Evolutionary conservation across 192 early-diverging fungal genomes (phyloP), one percentile per base, ranked within the genome.

Genomic region (Entomortierella parvispora): DNA sequence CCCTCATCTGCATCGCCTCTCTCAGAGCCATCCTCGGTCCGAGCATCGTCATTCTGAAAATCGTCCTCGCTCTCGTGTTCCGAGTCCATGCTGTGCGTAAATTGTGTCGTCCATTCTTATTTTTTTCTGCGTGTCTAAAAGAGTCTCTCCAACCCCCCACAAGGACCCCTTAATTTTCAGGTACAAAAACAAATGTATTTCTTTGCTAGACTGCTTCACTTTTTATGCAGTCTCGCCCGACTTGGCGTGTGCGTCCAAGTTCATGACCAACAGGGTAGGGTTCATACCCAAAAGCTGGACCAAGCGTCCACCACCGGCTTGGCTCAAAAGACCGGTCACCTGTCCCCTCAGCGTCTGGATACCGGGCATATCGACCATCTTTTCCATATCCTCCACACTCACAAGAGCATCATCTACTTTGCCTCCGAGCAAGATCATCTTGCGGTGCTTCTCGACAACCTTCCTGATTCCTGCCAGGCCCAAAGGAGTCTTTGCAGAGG

Each of bases 351-450:
- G 34, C 10, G 74, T 68, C 40, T 85, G 65, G 37, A 84, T 60
- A 10, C 79, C 79, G 49, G 87, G 85, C 68, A 89, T 81, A 20
- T 83, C 69, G 12, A 81, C 62, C 17, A 87, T 68, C 63, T 80
- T 75, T 50, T 77, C 65, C 45, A 87, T 80, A 53, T 82, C 85
- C 8, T 80, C 74, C 14, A 83, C 75, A 31, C 80, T 85, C n/a
- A 89, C 72, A 47, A 89, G 62, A 9, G 71, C 42, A 55, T 77
- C 76, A 33, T 89, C 87, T 15, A 89, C 54, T 68, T 83, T 86
- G 51, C 87, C 87, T 40, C 87, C 87, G 50, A 89, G 58, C 25
- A 89, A 50, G 12, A 87, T 47, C 50, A 89, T 65, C 68, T 89
- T 89, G 40, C 81, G 82, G 57, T 89, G 69, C 71, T 86, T 86